These are phyloP conservation scores for Scedosporium dehoogii DNA, from an alignment of 2,329 filamentous ascomycete species.

Conservation along the genomic window DNA sequence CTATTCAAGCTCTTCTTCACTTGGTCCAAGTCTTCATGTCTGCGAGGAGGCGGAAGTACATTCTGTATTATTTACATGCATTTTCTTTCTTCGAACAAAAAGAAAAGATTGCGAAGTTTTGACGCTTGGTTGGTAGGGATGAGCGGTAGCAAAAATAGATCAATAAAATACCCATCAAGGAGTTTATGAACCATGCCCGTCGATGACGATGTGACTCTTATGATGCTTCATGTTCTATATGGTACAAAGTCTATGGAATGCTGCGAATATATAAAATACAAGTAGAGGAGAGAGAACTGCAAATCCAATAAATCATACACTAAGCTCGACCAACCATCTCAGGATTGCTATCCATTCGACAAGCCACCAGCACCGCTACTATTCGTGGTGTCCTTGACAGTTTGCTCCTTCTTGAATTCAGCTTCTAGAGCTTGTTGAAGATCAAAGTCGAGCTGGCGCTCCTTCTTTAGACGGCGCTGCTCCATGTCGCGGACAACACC, in stretches of 20 bases:
- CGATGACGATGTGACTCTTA: no score
- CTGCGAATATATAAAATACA: no score
- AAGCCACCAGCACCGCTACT: not conserved
- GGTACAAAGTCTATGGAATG: no score
- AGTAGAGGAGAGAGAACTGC: not conserved
- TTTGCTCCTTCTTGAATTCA: conserved; percentile 85
- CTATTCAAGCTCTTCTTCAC: not conserved
- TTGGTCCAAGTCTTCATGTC: conserved; percentile 8
- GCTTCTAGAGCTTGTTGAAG: conserved; percentile 77
- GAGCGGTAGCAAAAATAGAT: no score
- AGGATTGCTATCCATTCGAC: not conserved
- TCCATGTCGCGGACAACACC: conserved; percentile 93
- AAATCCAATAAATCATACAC: not conserved
- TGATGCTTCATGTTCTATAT: no score
- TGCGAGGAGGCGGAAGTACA: not conserved
- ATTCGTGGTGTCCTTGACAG: conserved; percentile 44
- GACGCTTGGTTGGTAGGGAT: not conserved
- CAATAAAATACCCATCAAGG: no score
- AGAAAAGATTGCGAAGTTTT: not conserved
- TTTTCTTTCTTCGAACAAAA: not conserved
- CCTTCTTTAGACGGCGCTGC: conserved; percentile 79
- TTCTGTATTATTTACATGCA: not conserved
- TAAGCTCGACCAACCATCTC: not conserved
- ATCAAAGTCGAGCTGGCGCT: conserved; percentile 90
- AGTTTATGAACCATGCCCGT: no score